phyloP scores from a whole-genome alignment of 495 filamentous ascomycete genomes.

The Hypoxylon crocopeplum region DNA sequence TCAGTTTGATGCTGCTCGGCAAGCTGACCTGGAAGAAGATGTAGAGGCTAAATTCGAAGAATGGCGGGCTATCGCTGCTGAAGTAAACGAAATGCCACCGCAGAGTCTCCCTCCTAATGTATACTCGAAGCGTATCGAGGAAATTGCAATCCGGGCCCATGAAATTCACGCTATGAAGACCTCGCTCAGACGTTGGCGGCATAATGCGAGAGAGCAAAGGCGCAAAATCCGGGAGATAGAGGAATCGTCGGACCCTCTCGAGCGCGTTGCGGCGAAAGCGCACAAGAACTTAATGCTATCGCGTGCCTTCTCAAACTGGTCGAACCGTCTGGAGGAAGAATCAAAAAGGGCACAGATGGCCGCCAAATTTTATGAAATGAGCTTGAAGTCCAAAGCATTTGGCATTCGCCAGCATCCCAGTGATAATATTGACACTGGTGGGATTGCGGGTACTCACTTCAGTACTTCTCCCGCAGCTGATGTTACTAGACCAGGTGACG shows the following conservation, averaged over 20 bases:
- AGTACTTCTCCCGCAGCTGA: conserved; percentile 1
- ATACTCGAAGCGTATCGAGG: conserved; percentile 42
- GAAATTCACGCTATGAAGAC: conserved; percentile 32
- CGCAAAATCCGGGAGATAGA: conserved; percentile 53
- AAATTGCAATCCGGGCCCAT: conserved; percentile 31
- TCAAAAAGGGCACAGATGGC: conserved; percentile 47
- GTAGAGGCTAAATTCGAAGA: conserved; percentile 25
- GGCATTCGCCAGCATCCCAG: conserved; percentile 10
- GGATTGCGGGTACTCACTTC: background rate
- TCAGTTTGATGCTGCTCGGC: conserved; percentile 36
- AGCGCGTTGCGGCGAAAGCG: conserved; percentile 65
- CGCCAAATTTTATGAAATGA: conserved; percentile 37
- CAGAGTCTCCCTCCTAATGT: conserved; percentile 25
- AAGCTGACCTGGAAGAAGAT: conserved; percentile 34
- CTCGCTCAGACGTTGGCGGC: conserved; percentile 33
- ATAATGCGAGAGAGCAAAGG: conserved; percentile 20
- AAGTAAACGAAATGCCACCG: conserved; percentile 23
- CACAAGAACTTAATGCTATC: conserved; percentile 71
- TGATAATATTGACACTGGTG: background rate
- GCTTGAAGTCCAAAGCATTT: conserved; percentile 39
- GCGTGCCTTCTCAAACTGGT: conserved; percentile 79
- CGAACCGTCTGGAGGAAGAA: conserved; percentile 65
- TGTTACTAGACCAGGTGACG: background rate
- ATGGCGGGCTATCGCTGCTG: conserved; percentile 33
- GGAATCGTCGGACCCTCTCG: conserved; percentile 66